phyloP scores from a whole-genome alignment of 139 green algal species.

The Marvania coccoides region DNA sequence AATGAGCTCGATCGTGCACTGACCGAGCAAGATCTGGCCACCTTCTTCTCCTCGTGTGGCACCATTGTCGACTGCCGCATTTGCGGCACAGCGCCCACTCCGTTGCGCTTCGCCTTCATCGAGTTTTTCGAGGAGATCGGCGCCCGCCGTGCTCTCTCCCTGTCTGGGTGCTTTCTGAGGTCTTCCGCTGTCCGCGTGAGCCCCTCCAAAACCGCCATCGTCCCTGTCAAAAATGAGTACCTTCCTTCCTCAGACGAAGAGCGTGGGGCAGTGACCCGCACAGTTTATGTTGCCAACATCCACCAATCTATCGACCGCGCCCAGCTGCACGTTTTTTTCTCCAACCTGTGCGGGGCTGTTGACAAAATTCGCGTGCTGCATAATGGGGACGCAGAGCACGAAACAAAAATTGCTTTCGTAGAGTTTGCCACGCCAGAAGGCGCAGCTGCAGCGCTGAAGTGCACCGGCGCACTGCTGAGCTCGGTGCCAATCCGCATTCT shows the following conservation, averaged over 20 bases:
- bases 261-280: constrained; percentile 58
- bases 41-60: constrained; percentile 60
- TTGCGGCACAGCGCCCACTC: constrained; percentile 83
- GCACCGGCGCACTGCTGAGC: constrained; percentile 78
- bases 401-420: constrained; percentile 88
- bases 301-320: constrained; percentile 70
- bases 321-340: constrained; percentile 78
- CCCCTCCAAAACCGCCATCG: constrained; percentile 84
- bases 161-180: constrained; percentile 56
- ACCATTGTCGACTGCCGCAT: constrained; percentile 81
- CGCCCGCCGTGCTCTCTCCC: constrained; percentile 44
- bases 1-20: constrained; percentile 63
- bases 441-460: constrained; percentile 79
- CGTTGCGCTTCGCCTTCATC: constrained; percentile 90
- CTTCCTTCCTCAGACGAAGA: constrained; percentile 46
- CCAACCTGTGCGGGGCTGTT: constrained; percentile 77
- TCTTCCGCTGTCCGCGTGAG: constrained; percentile 65
- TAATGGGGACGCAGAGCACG: constrained; percentile 77
- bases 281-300: constrained; percentile 89
- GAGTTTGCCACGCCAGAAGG: constrained; percentile 77
- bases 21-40: constrained; percentile 64
- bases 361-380: constrained; percentile 70
- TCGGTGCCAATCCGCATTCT: constrained; percentile 66
- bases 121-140: constrained; percentile 69
- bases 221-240: constrained; percentile 80